Evolutionary conservation across 2,329 filamentous ascomycete genomes (phyloP), one percentile per base, ranked within the genome.

Genomic region (Xylariales sp.): DNA sequence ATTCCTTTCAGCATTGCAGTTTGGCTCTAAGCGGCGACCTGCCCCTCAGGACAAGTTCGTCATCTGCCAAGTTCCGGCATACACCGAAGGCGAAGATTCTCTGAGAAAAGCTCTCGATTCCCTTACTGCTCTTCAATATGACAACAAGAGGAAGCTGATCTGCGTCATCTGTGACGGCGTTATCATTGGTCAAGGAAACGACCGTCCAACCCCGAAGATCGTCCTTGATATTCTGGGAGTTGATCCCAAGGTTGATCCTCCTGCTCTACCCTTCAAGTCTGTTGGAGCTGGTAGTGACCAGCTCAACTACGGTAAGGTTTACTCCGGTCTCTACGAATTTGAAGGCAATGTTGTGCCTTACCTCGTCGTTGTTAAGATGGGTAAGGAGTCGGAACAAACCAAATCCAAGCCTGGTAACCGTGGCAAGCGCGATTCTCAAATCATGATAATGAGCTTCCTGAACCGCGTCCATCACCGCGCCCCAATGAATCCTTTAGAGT

Each of bases 331-430:
- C 3, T 98, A 98, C 64, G 93, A 98, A 62, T 96, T 82, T 46
- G 90, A 98, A 71, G 93, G 91, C 65, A 95, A 96, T 53, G 90
- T 98, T 3, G 93, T 98, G 9, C 93, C 93, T 0, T 98, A 96
- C 57, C 68, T 98, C 19, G 93, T 98, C 9, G 74, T 98, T 18
- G 91, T 97, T 62, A 98, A 98, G 70, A 86, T 95, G 46, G 93
- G 93, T 61, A 97, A 96, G 66, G 88, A 96, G 61, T 95, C 90
- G 5, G 93, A 98, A 64, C 88, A 95, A 62, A 71, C 66, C 57
- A 93, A 91, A 66, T 73, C 88, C 2, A 97, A 96, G 71, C 93
- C 93, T 39, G 93, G 93, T 55, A 98, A 98, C 68, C 87, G 93
- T 65, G 93, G 93, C 65, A 98, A 98, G 71, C 89, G 93, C 73